Percentiles rank a stretch among this genome's conserved stretches.
phyloP scores from a whole-genome alignment of 108 stramenopile species.

The Fragilaria crotonensis region DNA sequence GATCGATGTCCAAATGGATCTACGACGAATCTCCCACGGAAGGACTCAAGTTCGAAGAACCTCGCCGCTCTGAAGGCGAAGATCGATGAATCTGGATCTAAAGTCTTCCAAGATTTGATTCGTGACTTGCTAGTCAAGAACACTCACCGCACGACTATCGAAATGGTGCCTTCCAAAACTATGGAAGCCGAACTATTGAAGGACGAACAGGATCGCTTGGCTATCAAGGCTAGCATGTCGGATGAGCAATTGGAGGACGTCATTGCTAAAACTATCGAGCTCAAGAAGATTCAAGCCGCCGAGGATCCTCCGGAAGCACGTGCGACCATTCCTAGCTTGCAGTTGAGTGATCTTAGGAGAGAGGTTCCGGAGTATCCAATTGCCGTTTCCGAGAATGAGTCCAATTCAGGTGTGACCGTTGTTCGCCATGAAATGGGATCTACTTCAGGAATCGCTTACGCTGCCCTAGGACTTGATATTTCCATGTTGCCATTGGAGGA shows the following conservation, averaged over 20 bases:
- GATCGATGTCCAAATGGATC: constrained; percentile 91
- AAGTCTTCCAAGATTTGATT: constrained; percentile 83
- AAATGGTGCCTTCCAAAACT: constrained; percentile 84
- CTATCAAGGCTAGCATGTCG: constrained; percentile 72
- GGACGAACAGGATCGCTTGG: constrained; percentile 70
- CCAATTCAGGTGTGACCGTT: constrained; percentile 70
- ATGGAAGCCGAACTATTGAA: constrained; percentile 74
- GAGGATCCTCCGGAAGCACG: constrained; percentile 91
- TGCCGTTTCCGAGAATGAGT: constrained; percentile 68
- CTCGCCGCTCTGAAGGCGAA: constrained; percentile 80
- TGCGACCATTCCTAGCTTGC: constrained; percentile 88
- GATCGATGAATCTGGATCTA: constrained; percentile 67
- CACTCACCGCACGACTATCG: constrained; percentile 86
- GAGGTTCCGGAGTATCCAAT: constrained; percentile 87
- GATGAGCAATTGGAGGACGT: constrained; percentile 76
- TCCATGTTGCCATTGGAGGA: constrained; percentile 78
- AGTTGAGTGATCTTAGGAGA: constrained; percentile 79
- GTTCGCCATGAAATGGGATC: constrained; percentile 82
- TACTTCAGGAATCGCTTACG: constrained; percentile 93
- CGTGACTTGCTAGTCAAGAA: constrained; percentile 78
- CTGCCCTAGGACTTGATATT: constrained; percentile 72
- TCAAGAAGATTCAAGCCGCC: constrained; percentile 84
- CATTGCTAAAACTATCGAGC: constrained; percentile 68
- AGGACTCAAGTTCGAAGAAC: constrained; percentile 84
- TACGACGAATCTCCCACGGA: constrained; percentile 87